Conservation (phyloP, 768 basidiomycete species). For the Pulveroboletus sp. region DNA sequence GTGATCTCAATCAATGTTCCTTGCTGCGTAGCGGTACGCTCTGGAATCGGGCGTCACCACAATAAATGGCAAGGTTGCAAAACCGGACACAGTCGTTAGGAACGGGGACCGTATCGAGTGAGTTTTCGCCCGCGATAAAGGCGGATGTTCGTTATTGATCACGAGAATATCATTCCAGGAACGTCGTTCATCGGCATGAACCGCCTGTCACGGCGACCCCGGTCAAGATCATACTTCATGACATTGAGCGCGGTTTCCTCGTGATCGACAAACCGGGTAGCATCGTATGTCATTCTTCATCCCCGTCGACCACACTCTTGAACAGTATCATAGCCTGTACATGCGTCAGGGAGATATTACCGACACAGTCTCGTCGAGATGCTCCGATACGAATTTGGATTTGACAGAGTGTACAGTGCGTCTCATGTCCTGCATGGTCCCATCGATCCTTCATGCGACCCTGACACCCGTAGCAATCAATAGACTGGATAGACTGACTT, state of each 20-base stretch:
- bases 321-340: conserved; percentile 61
- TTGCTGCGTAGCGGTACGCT: conserved; percentile 51
- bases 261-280: conserved; percentile 96
- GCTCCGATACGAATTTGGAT: conserved; percentile 77
- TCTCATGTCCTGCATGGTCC: conserved; percentile 14
- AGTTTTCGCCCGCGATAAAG: conserved; percentile 25
- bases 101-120: conserved; percentile 92
- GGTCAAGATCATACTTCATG: conserved; percentile 73
- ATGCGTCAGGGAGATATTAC: conserved; percentile 87
- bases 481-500: conserved; percentile 88
- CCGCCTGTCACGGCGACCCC: conserved; percentile 87
- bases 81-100: conserved; percentile 68
- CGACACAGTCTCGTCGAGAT: conserved; percentile 86
- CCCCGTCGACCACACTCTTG: background rate
- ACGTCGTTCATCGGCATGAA: conserved; percentile 94
- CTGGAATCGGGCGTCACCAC: conserved; percentile 94
- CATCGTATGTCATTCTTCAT: conserved; percentile 61
- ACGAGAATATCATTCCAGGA: conserved; percentile 41
- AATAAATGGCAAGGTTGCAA: conserved; percentile 85
- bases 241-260: conserved; percentile 75
- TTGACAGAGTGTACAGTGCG: conserved; percentile 79
- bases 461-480: conserved; percentile 68
- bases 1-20: background rate
- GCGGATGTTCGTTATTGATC: background rate
- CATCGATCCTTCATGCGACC: background rate